Conservation (phyloP, 768 basidiomycete species). For the Amanita muscaria region DNA sequence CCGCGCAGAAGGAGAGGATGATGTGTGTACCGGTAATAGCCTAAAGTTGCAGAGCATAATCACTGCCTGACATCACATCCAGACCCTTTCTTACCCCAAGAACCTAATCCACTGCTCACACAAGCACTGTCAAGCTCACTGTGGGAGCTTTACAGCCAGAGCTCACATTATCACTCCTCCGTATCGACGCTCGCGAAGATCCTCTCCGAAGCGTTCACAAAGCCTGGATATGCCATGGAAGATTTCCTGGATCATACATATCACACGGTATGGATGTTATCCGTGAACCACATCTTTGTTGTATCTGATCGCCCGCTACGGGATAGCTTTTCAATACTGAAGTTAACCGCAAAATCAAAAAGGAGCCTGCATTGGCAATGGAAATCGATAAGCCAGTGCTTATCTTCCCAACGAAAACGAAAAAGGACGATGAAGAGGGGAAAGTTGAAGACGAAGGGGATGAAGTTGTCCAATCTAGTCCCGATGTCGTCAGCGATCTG, state of each 20-base stretch:
- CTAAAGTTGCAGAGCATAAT: neutral
- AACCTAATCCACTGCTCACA: conserved; percentile 68
- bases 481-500: neutral
- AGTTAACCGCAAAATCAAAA: conserved; percentile 66
- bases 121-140: conserved; percentile 79
- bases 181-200: conserved; percentile 86
- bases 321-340: conserved; percentile 82
- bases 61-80: neutral
- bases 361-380: conserved; percentile 56
- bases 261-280: conserved; percentile 47
- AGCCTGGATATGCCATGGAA: conserved; percentile 82
- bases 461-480: neutral
- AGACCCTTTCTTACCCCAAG: conserved; percentile 62
- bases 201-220: conserved; percentile 90
- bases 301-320: neutral
- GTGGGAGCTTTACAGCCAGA: conserved; percentile 84
- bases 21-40: conserved; percentile 25
- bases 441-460: neutral
- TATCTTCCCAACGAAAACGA: neutral
- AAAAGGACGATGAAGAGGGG: neutral
- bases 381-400: conserved; percentile 24
- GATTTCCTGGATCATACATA: conserved; percentile 96
- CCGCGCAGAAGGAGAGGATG: conserved; percentile 33
- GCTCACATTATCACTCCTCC: conserved; percentile 74
- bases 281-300: neutral